Evolutionary conservation across 192 early-diverging fungal genomes (phyloP).

Genomic region (Dissophora ornata): DNA sequence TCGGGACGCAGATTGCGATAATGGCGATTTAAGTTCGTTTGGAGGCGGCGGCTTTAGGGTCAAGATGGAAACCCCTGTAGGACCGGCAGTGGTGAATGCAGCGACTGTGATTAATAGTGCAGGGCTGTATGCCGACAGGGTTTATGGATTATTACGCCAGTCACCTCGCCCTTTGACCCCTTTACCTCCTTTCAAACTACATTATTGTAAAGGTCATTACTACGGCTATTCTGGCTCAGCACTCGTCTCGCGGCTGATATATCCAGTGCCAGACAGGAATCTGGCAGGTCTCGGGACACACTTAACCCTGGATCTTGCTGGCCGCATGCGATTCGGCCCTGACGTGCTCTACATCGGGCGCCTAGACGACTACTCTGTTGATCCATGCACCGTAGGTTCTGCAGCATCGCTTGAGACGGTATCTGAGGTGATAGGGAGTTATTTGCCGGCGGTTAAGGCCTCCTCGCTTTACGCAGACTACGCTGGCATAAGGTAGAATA

Average conservation of each 20-base stretch:
- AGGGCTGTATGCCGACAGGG: conserved; percentile 76
- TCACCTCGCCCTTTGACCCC: background rate
- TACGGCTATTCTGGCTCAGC: conserved; percentile 64
- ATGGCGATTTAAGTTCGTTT: too few relatives aligned
- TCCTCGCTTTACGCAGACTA: conserved; percentile 76
- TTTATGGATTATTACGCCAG: conserved; percentile 59
- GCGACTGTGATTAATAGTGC: conserved; percentile 80
- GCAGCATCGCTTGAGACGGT: conserved; percentile 51
- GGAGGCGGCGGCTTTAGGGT: conserved; percentile 57
- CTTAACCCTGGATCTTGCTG: conserved; percentile 82
- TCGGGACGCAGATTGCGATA: background rate
- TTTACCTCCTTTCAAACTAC: conserved; percentile 60
- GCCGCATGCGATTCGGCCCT: conserved; percentile 83
- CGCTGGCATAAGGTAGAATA: conserved; percentile 79
- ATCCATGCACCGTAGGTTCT: conserved; percentile 51
- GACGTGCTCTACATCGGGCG: conserved; percentile 71
- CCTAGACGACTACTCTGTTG: conserved; percentile 68
- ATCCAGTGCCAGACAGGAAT: conserved; percentile 82
- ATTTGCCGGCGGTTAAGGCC: conserved; percentile 68
- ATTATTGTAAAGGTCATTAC: conserved; percentile 87
- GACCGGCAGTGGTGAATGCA: conserved; percentile 63
- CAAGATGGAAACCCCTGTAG: conserved; percentile 60
- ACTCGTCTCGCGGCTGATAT: conserved; percentile 73
- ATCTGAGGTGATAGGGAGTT: conserved; percentile 65
- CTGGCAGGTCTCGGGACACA: conserved; percentile 81